phyloP scores from a whole-genome alignment of 192 early-diverging fungal genomes.

The Pilobolus umbonatus region DNA sequence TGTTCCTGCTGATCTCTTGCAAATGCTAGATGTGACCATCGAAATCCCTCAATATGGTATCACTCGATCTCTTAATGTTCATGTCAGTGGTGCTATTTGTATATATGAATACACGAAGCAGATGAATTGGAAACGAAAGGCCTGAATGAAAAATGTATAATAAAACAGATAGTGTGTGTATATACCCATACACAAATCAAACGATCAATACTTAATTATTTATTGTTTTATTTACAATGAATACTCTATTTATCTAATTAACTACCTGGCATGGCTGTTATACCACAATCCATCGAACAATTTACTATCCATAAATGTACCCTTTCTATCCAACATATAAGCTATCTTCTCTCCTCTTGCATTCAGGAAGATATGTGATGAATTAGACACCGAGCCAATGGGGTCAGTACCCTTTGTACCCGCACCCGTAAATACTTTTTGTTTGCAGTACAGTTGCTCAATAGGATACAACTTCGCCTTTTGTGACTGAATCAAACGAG shows the following conservation, averaged over 20 bases:
- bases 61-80: constrained; percentile 53
- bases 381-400: constrained; percentile 21
- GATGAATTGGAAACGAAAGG: constrained; percentile 19
- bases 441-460: constrained; percentile 15
- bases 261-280: constrained; percentile 6
- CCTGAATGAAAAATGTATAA: no score
- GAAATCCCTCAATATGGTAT: constrained; percentile 62
- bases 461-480: constrained; percentile 23
- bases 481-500: constrained; percentile 22
- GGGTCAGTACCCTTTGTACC: constrained; percentile 30
- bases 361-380: constrained; percentile 31
- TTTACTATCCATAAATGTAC: constrained; percentile 34
- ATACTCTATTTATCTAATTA: no score
- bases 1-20: constrained; percentile 48
- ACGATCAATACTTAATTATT: not conserved
- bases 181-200: no score
- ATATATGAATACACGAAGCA: constrained; percentile 53
- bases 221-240: not conserved
- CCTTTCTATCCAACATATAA: constrained; percentile 37
- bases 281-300: constrained; percentile 39
- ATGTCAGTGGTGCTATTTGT: constrained; percentile 53
- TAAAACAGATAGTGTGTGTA: no score
- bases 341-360: constrained; percentile 29
- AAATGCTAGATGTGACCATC: constrained; percentile 46
- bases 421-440: constrained; percentile 28